phyloP scores from a whole-genome alignment of 108 stramenopile genomes.

The Phaeodactylum tricornutum region DNA sequence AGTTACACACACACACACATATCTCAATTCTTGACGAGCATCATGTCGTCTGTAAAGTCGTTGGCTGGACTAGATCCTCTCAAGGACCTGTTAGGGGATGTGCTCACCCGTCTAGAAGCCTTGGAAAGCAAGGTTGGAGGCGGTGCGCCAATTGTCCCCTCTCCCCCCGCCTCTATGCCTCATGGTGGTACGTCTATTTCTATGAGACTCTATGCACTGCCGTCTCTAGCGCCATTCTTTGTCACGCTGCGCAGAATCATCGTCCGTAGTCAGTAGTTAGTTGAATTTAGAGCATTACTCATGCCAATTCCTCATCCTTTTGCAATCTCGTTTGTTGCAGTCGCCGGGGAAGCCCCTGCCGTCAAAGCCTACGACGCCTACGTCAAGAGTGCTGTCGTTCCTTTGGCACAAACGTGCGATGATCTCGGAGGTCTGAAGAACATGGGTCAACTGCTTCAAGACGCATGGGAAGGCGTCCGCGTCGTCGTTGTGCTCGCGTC shows the following conservation, averaged over 20 bases:
- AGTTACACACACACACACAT: neutral
- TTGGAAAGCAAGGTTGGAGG: slow-evolving; percentile 16
- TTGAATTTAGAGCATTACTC: too few relatives aligned
- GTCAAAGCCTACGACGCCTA: slow-evolving; percentile 67
- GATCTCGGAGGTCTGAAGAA: slow-evolving; percentile 50
- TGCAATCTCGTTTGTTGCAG: neutral
- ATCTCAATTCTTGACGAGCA: slow-evolving; percentile 1
- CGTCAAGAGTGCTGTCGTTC: slow-evolving; percentile 36
- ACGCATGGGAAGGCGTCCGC: slow-evolving; percentile 51
- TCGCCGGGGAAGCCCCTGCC: slow-evolving; percentile 35
- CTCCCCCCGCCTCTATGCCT: too few relatives aligned
- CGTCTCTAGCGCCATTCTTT: too few relatives aligned
- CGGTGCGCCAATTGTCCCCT: neutral
- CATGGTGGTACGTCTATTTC: too few relatives aligned
- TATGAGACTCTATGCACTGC: too few relatives aligned
- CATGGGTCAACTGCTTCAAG: slow-evolving; percentile 34
- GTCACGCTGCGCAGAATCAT: too few relatives aligned
- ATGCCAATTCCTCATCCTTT: too few relatives aligned
- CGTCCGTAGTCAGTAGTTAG: too few relatives aligned
- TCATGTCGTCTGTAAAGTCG: slow-evolving; percentile 2
- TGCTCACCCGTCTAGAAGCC: slow-evolving; percentile 13
- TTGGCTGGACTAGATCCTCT: slow-evolving; percentile 5
- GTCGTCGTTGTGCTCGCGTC: slow-evolving; percentile 53
- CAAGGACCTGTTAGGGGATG: slow-evolving; percentile 7
- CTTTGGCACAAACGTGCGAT: slow-evolving; percentile 52